These are phyloP conservation scores for Astrothelium macrocarpum DNA, from an alignment of 495 filamentous ascomycete species.

Conservation along the genomic window DNA sequence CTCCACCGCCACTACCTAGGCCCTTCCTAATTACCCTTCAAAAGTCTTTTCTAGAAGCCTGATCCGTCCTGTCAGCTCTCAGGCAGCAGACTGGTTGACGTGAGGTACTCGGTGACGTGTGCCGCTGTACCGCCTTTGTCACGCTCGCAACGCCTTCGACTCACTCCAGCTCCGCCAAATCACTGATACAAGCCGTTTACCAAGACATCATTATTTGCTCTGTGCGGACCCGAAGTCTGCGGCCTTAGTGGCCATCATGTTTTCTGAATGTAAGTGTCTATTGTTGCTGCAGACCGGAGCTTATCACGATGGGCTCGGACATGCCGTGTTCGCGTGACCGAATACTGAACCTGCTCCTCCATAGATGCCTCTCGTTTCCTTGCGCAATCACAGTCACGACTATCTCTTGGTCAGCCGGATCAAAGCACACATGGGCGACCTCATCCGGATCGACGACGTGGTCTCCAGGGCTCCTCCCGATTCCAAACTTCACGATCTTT, in stretches of 20 bases:
- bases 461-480: conserved; percentile 30
- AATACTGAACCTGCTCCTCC: conserved; percentile 11
- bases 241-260: conserved; percentile 50
- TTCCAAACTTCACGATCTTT: conserved; percentile 45
- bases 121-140: not conserved
- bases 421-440: conserved; percentile 5
- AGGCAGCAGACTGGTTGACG: not conserved
- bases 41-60: not conserved
- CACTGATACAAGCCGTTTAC: not conserved
- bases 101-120: not conserved
- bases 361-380: conserved; percentile 95
- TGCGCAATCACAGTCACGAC: conserved; percentile 89
- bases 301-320: conserved; percentile 20
- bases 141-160: not conserved
- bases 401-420: conserved; percentile 57
- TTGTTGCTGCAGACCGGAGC: too few relatives aligned
- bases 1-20: conserved; percentile 3
- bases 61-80: not conserved
- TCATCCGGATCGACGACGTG: not conserved
- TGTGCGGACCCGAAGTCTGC: not conserved
- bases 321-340: conserved; percentile 27
- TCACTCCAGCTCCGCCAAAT: conserved; percentile 1
- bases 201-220: not conserved
- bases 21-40: not conserved
- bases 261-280: conserved; percentile 80